phyloP scores from a whole-genome alignment of 495 filamentous ascomycete species.

The Parathielavia appendiculata region DNA sequence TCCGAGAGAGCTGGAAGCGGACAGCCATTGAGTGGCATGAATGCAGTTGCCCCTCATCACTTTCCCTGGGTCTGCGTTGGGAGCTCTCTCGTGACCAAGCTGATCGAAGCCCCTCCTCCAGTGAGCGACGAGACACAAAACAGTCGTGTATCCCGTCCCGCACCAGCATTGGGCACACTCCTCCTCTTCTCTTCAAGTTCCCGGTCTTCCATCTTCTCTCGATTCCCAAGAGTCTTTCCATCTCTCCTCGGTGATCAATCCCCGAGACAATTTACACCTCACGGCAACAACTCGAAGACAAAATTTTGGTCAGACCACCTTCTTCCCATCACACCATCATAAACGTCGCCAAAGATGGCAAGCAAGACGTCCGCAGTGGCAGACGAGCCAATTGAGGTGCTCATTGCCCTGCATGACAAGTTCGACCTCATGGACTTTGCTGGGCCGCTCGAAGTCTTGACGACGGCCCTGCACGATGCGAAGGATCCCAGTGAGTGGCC shows the following conservation, averaged over 20 bases:
- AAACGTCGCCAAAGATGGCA: slow-evolving; percentile 41
- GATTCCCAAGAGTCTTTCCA: not conserved
- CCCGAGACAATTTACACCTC: slow-evolving; percentile 8
- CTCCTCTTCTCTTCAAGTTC: not conserved
- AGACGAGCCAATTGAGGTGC: slow-evolving; percentile 48
- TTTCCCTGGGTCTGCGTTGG: slow-evolving; percentile 18
- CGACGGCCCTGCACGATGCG: slow-evolving; percentile 53
- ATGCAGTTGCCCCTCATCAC: slow-evolving; percentile 19
- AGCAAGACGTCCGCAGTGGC: slow-evolving; percentile 44
- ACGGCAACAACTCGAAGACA: slow-evolving; percentile 10
- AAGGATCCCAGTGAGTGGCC: slow-evolving; percentile 55
- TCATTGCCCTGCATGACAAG: slow-evolving; percentile 47
- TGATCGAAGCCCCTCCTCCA: slow-evolving; percentile 13
- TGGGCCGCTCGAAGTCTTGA: slow-evolving; percentile 62
- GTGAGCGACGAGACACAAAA: slow-evolving; percentile 14
- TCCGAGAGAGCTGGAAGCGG: slow-evolving; percentile 8
- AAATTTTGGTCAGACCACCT: slow-evolving; percentile 14
- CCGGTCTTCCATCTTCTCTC: not conserved
- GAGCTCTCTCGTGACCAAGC: slow-evolving; percentile 24
- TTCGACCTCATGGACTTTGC: slow-evolving; percentile 59
- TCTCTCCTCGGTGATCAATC: not conserved
- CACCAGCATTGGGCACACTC: not conserved
- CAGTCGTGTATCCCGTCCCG: slow-evolving; percentile 8
- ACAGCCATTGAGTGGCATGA: not conserved
- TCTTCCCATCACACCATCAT: slow-evolving; percentile 4